Evolutionary conservation across 441 rosid genomes (phyloP).

Genomic region (Adansonia grandidieri): DNA sequence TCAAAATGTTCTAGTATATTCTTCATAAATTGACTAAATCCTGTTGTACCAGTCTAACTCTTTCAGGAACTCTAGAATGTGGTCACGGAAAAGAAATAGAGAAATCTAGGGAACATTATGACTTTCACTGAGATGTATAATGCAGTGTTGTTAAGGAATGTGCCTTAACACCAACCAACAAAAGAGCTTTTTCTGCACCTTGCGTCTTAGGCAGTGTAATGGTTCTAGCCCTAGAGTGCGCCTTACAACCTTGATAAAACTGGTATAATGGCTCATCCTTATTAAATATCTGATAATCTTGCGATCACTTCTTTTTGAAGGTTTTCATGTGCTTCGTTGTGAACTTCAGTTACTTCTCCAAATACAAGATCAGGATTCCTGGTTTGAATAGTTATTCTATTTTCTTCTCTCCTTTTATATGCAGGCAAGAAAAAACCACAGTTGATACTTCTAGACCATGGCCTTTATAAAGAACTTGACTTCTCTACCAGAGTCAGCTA

Average conservation of each 20-base stretch:
- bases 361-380: neutral
- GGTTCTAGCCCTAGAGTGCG: too few relatives aligned
- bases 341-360: conserved; percentile 11
- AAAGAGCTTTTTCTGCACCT: too few relatives aligned
- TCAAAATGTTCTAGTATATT: neutral
- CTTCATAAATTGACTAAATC: neutral
- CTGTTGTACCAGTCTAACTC: neutral
- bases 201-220: too few relatives aligned
- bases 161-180: too few relatives aligned
- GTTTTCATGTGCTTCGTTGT: neutral
- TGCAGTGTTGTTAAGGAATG: too few relatives aligned
- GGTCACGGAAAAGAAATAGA: too few relatives aligned
- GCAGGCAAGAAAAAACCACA: conserved; percentile 82
- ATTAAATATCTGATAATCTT: neutral
- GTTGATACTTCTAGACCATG: conserved; percentile 87
- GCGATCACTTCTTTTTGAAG: conserved; percentile 16
- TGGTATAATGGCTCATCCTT: too few relatives aligned
- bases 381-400: neutral
- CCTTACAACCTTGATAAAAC: too few relatives aligned
- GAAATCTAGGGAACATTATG: too few relatives aligned
- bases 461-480: conserved; percentile 92
- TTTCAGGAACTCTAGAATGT: neutral
- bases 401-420: conserved; percentile 11
- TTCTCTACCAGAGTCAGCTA: conserved; percentile 72
- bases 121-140: too few relatives aligned